These are phyloP conservation scores for Silene latifolia DNA, from an alignment of 148 eudicot genomes.

Conservation along the genomic window DNA sequence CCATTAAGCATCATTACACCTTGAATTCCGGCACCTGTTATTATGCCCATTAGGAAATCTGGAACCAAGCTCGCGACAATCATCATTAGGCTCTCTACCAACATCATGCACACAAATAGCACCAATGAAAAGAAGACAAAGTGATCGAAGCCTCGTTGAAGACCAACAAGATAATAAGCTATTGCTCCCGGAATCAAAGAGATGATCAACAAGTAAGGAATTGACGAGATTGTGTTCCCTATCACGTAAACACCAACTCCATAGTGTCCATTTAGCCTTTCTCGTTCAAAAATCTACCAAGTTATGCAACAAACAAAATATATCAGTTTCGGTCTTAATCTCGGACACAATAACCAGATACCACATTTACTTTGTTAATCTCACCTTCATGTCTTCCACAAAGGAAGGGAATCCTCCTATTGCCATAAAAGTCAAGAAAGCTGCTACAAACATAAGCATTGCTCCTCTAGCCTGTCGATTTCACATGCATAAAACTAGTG, in stretches of 20 bases:
- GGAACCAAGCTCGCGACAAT: conserved; percentile 52
- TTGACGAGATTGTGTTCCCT: conserved; percentile 51
- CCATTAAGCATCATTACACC: conserved; percentile 57
- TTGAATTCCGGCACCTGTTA: conserved; percentile 55
- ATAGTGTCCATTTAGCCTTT: conserved; percentile 57
- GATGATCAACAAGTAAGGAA: conserved; percentile 43
- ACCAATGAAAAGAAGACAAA: conserved; percentile 36
- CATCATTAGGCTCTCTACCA: conserved; percentile 69
- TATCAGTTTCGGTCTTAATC: not conserved
- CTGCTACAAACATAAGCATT: conserved; percentile 44
- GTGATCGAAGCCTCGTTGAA: conserved; percentile 39
- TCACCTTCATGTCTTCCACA: conserved; percentile 59
- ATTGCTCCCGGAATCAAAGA: conserved; percentile 43
- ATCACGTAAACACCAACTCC: conserved; percentile 44
- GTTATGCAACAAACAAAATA: not conserved
- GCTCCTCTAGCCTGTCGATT: conserved; percentile 47
- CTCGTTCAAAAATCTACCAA: conserved; percentile 43
- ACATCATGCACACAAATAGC: conserved; percentile 33
- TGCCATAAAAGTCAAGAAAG: conserved; percentile 60
- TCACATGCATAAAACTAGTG: not conserved
- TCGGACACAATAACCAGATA: not conserved
- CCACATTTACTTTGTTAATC: not conserved
- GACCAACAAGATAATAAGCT: conserved; percentile 51
- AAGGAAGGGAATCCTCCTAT: conserved; percentile 66
- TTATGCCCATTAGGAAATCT: conserved; percentile 55